Conservation (phyloP, 805 yeast genomes). For the Candida qinlingensis region DNA sequence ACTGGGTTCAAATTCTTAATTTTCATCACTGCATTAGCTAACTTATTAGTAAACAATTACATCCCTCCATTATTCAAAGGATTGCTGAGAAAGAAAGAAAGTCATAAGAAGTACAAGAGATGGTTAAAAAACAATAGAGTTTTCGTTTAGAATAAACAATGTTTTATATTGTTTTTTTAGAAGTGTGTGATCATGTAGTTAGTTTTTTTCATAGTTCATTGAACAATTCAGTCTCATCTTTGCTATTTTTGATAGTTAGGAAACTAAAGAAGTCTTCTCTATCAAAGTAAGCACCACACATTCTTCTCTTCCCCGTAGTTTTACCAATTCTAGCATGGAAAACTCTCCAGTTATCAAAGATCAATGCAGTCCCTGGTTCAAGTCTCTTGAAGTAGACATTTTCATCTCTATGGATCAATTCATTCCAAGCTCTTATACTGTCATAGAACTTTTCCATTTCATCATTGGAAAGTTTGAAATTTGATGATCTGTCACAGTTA, state of each 20-base stretch:
- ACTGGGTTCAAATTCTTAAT: constrained; percentile 45
- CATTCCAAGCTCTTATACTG: constrained; percentile 55
- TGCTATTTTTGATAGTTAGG: constrained; percentile 40
- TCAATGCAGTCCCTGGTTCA: constrained; percentile 58
- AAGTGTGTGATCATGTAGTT: not conserved
- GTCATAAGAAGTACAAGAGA: constrained; percentile 35
- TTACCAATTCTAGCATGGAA: constrained; percentile 59
- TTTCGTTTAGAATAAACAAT: constrained; percentile 4
- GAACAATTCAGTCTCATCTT: constrained; percentile 39
- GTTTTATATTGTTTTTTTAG: no score
- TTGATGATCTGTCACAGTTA: constrained; percentile 60
- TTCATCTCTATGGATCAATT: constrained; percentile 41
- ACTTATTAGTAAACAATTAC: constrained; percentile 36
- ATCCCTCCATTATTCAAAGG: constrained; percentile 30
- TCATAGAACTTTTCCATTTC: constrained; percentile 48
- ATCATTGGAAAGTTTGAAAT: constrained; percentile 34
- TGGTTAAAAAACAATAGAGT: constrained; percentile 19
- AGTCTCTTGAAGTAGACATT: constrained; percentile 51
- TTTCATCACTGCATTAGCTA: constrained; percentile 39
- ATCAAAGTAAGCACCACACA: constrained; percentile 70
- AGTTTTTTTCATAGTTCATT: constrained; percentile 6
- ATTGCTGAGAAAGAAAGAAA: constrained; percentile 30
- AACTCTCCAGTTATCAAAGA: constrained; percentile 71
- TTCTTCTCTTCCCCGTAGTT: constrained; percentile 60
- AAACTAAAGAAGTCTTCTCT: constrained; percentile 58